Conservation (phyloP, 192 early-diverging fungal genomes). For the Diversispora epigaea region DNA sequence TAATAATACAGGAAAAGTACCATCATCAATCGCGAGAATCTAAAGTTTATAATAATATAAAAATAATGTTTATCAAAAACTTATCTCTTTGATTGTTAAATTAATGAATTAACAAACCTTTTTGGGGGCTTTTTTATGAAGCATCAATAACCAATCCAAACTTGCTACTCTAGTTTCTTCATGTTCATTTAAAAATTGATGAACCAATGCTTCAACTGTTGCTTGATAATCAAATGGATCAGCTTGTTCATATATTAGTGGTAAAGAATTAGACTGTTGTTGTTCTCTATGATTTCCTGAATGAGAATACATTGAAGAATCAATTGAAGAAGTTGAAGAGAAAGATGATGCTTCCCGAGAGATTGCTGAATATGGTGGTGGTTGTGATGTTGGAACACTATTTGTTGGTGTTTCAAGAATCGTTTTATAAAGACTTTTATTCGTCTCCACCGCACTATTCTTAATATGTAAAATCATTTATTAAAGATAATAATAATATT, state of each 20-base stretch:
- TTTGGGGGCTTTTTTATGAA: conserved; percentile 89
- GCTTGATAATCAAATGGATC: conserved; percentile 85
- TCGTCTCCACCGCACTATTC: conserved; percentile 79
- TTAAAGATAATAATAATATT: conserved; percentile 6
- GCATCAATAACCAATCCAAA: conserved; percentile 95
- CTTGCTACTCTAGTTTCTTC: conserved; percentile 91
- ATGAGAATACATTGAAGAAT: background rate
- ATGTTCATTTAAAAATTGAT: conserved; percentile 80
- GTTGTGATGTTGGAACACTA: background rate
- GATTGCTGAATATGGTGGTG: background rate
- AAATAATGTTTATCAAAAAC: conserved; percentile 32
- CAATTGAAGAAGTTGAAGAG: conserved; percentile 2
- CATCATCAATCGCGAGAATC: conserved; percentile 86
- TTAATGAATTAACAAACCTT: conserved; percentile 44
- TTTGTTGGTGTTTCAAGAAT: conserved; percentile 63
- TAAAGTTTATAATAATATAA: conserved; percentile 37
- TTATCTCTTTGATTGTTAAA: too few species aligned
- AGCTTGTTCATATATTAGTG: background rate
- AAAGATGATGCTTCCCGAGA: background rate
- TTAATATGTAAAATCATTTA: conserved; percentile 29
- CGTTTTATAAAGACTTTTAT: conserved; percentile 72
- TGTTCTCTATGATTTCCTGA: conserved; percentile 2
- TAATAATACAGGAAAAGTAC: conserved; percentile 83
- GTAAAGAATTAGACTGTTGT: background rate
- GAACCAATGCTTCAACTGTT: conserved; percentile 76